Percentiles rank a stretch among this genome's conserved stretches.
phyloP scores from a whole-genome alignment of 1,284 basidiomycete species.

The Ceratobasidium sp. region DNA sequence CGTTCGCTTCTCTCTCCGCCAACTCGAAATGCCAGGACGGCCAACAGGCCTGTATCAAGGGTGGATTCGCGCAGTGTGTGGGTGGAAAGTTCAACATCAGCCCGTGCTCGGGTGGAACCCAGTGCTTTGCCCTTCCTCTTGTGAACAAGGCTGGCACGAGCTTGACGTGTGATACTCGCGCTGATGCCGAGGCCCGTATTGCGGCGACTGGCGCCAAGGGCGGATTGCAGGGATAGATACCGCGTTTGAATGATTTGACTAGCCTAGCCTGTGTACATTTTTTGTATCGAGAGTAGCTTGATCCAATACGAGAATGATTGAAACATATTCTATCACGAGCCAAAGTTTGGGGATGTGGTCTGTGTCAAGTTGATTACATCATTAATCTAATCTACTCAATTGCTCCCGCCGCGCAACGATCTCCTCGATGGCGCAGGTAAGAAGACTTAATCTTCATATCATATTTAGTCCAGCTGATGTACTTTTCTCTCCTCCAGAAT shows the following conservation, averaged over 20 bases:
- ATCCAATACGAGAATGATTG: no score
- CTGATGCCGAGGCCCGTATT: constrained; percentile 56
- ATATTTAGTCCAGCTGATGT: no score
- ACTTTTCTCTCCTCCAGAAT: no score
- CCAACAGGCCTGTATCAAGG: constrained; percentile 56
- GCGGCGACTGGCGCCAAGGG: constrained; percentile 55
- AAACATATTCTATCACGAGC: no score
- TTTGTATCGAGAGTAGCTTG: not conserved
- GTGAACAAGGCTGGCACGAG: constrained; percentile 60
- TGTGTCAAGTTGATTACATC: no score
- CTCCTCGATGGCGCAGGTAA: no score
- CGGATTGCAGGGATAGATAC: constrained; percentile 21
- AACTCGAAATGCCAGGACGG: constrained; percentile 48
- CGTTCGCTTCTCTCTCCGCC: constrained; percentile 41
- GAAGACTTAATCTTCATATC: no score
- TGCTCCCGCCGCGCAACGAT: no score
- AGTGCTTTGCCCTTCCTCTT: constrained; percentile 62
- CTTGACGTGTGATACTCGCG: constrained; percentile 56
- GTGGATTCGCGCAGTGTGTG: constrained; percentile 54
- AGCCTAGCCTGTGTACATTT: not conserved
- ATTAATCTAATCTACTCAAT: no score
- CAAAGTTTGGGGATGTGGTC: no score
- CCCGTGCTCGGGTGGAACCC: constrained; percentile 53
- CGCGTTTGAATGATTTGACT: not conserved
- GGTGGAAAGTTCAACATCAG: constrained; percentile 54